Percentiles rank a stretch among this genome's conserved stretches.
Evolutionary conservation across 2,329 filamentous ascomycete genomes (phyloP).

Genomic region (Trichoderma guizhouense): DNA sequence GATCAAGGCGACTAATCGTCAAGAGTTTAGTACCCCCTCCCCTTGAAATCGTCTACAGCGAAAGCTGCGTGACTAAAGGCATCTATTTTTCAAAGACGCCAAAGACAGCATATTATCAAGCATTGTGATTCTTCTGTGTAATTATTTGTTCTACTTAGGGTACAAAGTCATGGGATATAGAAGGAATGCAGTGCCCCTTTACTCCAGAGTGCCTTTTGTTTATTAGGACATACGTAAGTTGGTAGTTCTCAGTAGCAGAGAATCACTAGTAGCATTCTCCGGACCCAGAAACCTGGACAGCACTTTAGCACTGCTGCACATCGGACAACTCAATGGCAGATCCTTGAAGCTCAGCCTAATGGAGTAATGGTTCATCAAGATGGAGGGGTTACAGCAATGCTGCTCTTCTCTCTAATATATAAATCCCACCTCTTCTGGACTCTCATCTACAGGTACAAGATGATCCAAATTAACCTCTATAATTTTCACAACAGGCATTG

Average conservation of each 20-base stretch:
- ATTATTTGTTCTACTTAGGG: neutral
- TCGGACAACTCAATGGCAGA: neutral
- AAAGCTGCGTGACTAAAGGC: neutral
- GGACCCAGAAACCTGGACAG: neutral
- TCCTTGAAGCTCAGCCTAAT: neutral
- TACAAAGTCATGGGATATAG: neutral
- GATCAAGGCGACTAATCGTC: neutral
- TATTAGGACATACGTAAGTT: neutral
- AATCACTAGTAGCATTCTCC: neutral
- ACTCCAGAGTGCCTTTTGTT: neutral
- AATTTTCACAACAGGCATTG: neutral
- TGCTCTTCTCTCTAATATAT: neutral
- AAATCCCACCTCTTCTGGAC: neutral
- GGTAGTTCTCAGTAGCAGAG: neutral
- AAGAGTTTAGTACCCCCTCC: neutral
- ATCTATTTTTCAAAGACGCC: neutral
- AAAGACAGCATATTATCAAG: neutral
- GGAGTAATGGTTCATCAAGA: neutral
- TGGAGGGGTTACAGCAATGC: neutral
- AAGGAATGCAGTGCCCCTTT: neutral
- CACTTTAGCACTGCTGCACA: neutral
- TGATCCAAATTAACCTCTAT: neutral
- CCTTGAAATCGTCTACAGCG: neutral
- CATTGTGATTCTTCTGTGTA: neutral
- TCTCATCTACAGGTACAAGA: neutral